Evolutionary conservation across 805 yeast species (phyloP), one percentile per base, ranked within the genome.

Genomic region (Cyberlindnera mississippiensis): DNA sequence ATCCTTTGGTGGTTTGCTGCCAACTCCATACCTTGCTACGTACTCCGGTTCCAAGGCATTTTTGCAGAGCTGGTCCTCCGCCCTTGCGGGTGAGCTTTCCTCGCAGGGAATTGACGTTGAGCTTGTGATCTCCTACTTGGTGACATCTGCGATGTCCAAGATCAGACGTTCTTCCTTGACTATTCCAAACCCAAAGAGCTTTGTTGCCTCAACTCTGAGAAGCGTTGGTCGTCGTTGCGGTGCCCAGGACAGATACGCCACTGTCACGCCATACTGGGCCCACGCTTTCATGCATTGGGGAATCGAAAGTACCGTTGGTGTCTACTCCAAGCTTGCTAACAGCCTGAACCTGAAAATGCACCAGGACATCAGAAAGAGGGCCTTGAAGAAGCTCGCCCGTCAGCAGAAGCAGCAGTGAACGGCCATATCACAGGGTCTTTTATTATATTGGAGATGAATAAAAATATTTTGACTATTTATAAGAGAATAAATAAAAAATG

Each of bases 21-120:
- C 99, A 42, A 82, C 96, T 11, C 98, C 99, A 17, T 73, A 80
- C 53, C 74, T 93, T 54, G 96, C 98, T 15, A 85, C 90, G 10
- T 93, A 93, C 69, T 85, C 97, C 15, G 99, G 99, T 18, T 88
- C 97, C 35, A 93, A 93, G 69, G 88, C 96, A 6, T 93, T 93
- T 64, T 73, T 93, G 60, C 97, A 93, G 68, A 78, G 80, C 45
- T 93, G 99, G 98, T 85, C 93, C 37, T 69, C 76, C 38, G 89
- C 96, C 1, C 72, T 93, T 52, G 85, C 96, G 14, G 89, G 90
- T 28, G 99, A 93, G 65, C 72, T 93, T 56, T 68, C 72, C 40
- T 63, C 76, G 0, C 62, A 75, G 40, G 78, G 80, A 17, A 75
- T 93, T 50, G 99, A 93, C 58, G 97, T 88, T 43, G 89, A 91